Conservation (phyloP, 306 rosid species). For the Purshia tridentata region DNA sequence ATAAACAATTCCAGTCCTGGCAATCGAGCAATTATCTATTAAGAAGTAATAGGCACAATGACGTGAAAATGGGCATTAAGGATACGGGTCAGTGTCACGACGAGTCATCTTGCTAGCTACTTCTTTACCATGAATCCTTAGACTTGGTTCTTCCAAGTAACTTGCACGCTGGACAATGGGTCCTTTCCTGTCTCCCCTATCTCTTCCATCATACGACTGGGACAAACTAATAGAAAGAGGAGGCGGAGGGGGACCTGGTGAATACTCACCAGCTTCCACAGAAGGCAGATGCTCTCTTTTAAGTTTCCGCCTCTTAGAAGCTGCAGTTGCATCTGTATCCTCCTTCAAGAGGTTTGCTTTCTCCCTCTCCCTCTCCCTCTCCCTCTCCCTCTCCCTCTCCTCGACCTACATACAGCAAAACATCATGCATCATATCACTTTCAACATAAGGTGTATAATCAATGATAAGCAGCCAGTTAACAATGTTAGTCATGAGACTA, state of each 20-base stretch:
- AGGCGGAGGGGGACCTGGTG: conserved; percentile 80
- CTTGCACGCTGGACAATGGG: conserved; percentile 56
- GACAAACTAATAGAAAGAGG: conserved; percentile 53
- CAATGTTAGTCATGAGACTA: background rate
- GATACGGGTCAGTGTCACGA: conserved; percentile 92
- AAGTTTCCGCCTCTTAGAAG: conserved; percentile 87
- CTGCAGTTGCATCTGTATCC: conserved; percentile 68
- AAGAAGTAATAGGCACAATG: conserved; percentile 2
- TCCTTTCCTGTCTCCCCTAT: conserved; percentile 89
- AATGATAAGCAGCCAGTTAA: background rate
- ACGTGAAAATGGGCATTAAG: conserved; percentile 30
- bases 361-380: conserved; percentile 71
- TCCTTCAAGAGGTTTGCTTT: conserved; percentile 75
- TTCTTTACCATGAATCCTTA: conserved; percentile 85
- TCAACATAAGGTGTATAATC: background rate
- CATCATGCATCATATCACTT: background rate
- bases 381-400: conserved; percentile 55
- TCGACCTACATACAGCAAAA: conserved; percentile 39
- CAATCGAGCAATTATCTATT: background rate
- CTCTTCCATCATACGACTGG: conserved; percentile 83
- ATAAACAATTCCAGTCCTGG: too few relatives aligned
- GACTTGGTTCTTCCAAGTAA: conserved; percentile 77
- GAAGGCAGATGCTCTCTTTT: conserved; percentile 81
- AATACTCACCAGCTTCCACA: conserved; percentile 87
- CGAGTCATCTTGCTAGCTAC: conserved; percentile 75